Conservation (phyloP, 495 filamentous ascomycete genomes). For the Talaromyces proteolyticus region DNA sequence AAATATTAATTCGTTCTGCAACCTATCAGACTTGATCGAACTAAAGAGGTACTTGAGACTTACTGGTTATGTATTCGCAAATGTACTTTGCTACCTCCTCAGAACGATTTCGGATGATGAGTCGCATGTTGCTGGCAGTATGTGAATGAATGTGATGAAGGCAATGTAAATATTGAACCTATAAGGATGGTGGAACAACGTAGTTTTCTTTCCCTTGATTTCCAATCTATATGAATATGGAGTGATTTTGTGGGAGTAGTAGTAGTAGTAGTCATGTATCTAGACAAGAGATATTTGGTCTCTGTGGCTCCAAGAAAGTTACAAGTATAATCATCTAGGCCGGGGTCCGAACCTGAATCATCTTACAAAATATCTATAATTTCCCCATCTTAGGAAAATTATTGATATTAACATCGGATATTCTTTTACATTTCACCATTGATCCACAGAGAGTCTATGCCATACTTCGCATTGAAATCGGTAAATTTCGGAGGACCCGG, state of each 20-base stretch:
- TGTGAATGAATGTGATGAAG: neutral
- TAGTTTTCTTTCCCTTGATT: too few relatives aligned
- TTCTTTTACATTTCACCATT: neutral
- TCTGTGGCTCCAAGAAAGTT: too few relatives aligned
- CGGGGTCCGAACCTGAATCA: too few relatives aligned
- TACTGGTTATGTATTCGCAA: slow-evolving; percentile 77
- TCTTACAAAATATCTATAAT: too few relatives aligned
- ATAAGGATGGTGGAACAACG: too few relatives aligned
- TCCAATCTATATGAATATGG: too few relatives aligned
- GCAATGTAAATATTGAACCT: neutral
- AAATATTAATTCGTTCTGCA: slow-evolving; percentile 59
- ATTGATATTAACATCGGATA: too few relatives aligned
- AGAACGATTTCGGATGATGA: slow-evolving; percentile 72
- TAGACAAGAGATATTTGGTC: too few relatives aligned
- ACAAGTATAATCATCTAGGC: too few relatives aligned
- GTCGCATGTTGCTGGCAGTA: neutral
- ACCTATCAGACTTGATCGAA: neutral
- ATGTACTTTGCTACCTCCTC: slow-evolving; percentile 64
- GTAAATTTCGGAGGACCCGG: neutral
- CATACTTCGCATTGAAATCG: neutral
- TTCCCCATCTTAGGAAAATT: too few relatives aligned
- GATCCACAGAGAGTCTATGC: neutral
- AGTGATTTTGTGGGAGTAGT: too few relatives aligned
- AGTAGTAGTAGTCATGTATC: too few relatives aligned
- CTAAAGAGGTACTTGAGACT: slow-evolving; percentile 12